Conservation (phyloP, 129 eudicot species). For the Scalesia atractyloides region DNA sequence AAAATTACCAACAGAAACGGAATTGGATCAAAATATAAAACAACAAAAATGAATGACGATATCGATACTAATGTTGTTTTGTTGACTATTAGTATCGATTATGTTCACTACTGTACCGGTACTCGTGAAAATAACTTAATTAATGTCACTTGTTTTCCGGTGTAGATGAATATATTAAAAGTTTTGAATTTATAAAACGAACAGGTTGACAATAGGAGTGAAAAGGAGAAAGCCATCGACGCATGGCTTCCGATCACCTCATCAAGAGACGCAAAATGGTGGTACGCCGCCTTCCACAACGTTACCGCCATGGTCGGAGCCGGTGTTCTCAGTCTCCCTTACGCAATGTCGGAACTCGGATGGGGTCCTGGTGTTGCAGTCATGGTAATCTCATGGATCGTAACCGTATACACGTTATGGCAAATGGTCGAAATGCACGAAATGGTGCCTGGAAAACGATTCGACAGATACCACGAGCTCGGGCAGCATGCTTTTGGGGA, state of each 20-base stretch:
- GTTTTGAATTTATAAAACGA: too few species aligned
- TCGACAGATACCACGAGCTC: constrained; percentile 57
- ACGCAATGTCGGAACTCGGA: constrained; percentile 68
- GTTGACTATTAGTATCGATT: too few species aligned
- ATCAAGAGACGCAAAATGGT: constrained; percentile 57
- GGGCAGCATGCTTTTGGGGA: constrained; percentile 63
- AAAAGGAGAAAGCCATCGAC: constrained; percentile 48
- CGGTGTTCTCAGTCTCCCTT: constrained; percentile 68
- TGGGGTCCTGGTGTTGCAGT: constrained; percentile 67
- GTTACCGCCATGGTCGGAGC: constrained; percentile 73
- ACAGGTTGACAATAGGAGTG: constrained; percentile 43
- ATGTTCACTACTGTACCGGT: too few species aligned
- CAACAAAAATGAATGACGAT: too few species aligned
- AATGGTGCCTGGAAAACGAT: constrained; percentile 57
- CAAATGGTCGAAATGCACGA: constrained; percentile 74
- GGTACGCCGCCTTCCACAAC: constrained; percentile 65
- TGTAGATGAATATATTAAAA: too few species aligned
- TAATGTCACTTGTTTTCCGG: too few species aligned
- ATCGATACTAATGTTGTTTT: too few species aligned
- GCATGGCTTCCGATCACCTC: constrained; percentile 64
- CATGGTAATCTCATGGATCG: constrained; percentile 49
- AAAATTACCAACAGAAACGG: too few species aligned
- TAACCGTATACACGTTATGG: constrained; percentile 56
- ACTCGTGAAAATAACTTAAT: too few species aligned
- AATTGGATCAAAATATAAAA: too few species aligned